Evolutionary conservation across 768 basidiomycete species (phyloP).

Genomic region (Suillus spraguei): DNA sequence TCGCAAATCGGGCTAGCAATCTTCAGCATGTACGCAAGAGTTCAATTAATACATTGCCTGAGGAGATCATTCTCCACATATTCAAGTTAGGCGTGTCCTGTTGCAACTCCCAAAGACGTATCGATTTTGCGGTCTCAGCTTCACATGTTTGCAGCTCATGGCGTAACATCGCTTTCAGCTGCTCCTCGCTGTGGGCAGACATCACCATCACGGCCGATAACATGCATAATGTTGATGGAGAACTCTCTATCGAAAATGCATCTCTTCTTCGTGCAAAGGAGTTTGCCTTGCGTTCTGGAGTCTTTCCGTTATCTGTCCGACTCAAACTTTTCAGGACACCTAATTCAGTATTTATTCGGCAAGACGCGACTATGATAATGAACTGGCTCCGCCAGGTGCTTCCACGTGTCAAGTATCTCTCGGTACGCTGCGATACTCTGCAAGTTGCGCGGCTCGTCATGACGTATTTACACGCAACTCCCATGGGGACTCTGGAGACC

Average conservation of each 20-base stretch:
- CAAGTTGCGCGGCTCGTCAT: background rate
- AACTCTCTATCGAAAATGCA: background rate
- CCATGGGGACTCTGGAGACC: constrained; percentile 12
- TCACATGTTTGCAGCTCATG: constrained; percentile 47
- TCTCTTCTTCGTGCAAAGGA: constrained; percentile 2
- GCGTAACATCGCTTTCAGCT: constrained; percentile 39
- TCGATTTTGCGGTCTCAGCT: constrained; percentile 29
- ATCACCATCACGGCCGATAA: constrained; percentile 22
- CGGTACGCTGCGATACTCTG: constrained; percentile 5
- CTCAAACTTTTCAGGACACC: background rate
- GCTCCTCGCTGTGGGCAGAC: constrained; percentile 40
- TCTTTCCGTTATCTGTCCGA: constrained; percentile 10
- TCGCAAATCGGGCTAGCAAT: background rate
- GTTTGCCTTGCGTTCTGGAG: constrained; percentile 7
- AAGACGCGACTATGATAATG: background rate
- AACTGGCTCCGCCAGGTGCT: constrained; percentile 8
- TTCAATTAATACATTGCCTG: constrained; percentile 5
- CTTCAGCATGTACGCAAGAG: background rate
- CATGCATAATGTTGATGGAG: background rate
- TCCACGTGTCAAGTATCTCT: constrained; percentile 12
- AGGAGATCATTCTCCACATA: constrained; percentile 13
- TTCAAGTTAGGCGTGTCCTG: constrained; percentile 9
- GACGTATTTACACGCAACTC: background rate
- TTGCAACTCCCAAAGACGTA: background rate
- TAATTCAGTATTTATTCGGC: background rate